These are phyloP conservation scores for Xylariaceae sp. DNA, from an alignment of 2,329 filamentous ascomycete genomes.

Conservation along the genomic window DNA sequence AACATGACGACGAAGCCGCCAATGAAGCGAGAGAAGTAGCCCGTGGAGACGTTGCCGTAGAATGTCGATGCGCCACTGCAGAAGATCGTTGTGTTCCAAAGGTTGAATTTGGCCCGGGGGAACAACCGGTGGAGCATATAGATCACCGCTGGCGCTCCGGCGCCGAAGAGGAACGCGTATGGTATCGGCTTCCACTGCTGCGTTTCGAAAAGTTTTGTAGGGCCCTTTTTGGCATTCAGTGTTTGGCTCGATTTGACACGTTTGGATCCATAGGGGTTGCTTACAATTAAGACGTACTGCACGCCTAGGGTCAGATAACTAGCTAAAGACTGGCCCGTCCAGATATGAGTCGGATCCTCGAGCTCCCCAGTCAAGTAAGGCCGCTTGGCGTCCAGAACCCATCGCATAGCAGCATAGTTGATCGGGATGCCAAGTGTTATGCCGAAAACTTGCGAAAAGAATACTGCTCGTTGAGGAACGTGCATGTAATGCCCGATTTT, in stretches of 20 bases:
- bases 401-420: constrained; percentile 58
- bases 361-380: constrained; percentile 50
- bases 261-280: constrained; percentile 10
- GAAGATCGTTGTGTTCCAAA: constrained; percentile 61
- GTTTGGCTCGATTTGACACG: neutral
- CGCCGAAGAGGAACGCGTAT: constrained; percentile 51
- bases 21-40: constrained; percentile 53
- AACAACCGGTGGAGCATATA: constrained; percentile 51
- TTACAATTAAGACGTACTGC: constrained; percentile 56
- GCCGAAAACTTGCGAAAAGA: constrained; percentile 59
- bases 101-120: constrained; percentile 49
- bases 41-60: constrained; percentile 59
- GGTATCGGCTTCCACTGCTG: constrained; percentile 47
- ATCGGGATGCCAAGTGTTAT: constrained; percentile 56
- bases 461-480: constrained; percentile 54
- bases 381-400: constrained; percentile 54
- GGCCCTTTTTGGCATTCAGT: constrained; percentile 34
- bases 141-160: constrained; percentile 42
- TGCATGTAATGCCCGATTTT: constrained; percentile 64
- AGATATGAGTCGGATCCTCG: constrained; percentile 54
- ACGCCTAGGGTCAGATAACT: constrained; percentile 51
- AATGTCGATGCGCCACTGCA: constrained; percentile 52
- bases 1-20: constrained; percentile 60
- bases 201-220: constrained; percentile 46
- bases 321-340: constrained; percentile 54